A percentile compares a stretch with the other conserved stretches of the same genome.
These are phyloP conservation scores for Xylaria telfairii DNA, from an alignment of 495 filamentous ascomycete species.

Conservation along the genomic window DNA sequence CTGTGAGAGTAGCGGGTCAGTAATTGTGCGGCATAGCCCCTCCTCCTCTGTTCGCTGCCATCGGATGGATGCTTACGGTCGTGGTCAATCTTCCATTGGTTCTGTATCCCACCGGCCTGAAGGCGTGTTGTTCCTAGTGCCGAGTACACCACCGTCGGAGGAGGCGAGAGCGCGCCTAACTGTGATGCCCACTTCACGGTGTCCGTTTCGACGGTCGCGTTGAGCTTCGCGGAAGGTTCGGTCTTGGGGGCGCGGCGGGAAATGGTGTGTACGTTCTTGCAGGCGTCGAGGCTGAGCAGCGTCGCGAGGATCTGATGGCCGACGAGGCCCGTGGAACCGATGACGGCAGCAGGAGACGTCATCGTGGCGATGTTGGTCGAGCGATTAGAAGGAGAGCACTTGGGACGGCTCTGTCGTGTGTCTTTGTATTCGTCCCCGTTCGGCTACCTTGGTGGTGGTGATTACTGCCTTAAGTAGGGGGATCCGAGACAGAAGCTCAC, in stretches of 20 bases:
- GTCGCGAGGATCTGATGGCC: conserved; percentile 63
- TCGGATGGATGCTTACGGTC: conserved; percentile 48
- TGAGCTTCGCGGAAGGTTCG: conserved; percentile 54
- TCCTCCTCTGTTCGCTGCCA: background rate
- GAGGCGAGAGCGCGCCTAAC: conserved; percentile 59
- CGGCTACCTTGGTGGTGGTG: too few relatives aligned
- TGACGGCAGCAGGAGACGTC: conserved; percentile 55
- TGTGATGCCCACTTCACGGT: conserved; percentile 60
- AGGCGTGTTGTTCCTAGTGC: conserved; percentile 70
- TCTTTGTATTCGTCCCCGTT: background rate
- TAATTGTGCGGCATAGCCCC: background rate
- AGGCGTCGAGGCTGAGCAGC: conserved; percentile 53
- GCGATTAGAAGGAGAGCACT: background rate
- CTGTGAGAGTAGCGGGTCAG: conserved; percentile 3
- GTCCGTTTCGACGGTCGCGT: conserved; percentile 54
- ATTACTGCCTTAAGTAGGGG: too few relatives aligned
- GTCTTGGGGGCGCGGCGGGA: conserved; percentile 59
- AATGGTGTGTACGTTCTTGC: conserved; percentile 60
- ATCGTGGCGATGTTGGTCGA: conserved; percentile 15
- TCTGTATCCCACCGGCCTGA: conserved; percentile 70
- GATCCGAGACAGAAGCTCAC: too few relatives aligned
- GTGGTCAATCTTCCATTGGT: conserved; percentile 79
- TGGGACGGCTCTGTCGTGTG: background rate
- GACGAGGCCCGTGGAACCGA: conserved; percentile 64
- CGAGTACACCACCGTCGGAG: conserved; percentile 67